Conservation (phyloP, 2,329 filamentous ascomycete species). For the Davidsoniella eucalypti region DNA sequence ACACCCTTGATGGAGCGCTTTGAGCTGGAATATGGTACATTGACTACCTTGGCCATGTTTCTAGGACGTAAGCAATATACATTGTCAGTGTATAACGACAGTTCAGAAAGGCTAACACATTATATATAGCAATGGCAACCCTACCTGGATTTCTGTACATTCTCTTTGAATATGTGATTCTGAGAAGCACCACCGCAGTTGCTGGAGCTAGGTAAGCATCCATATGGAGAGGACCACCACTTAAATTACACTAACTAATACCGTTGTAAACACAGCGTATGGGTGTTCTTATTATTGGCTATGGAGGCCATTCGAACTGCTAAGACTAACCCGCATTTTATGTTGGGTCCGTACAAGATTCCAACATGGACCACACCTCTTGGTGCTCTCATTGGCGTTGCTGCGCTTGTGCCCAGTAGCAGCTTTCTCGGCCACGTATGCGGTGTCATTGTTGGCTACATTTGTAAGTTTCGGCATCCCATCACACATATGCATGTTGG, state of each 20-base stretch:
- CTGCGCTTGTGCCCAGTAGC: conserved; percentile 62
- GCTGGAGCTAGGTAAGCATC: conserved; percentile 61
- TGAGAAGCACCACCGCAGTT: conserved; percentile 55
- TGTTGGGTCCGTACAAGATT: conserved; percentile 46
- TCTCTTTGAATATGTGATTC: conserved; percentile 55
- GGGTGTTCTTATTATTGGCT: conserved; percentile 78
- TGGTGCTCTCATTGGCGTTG: conserved; percentile 56
- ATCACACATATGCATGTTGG: not conserved
- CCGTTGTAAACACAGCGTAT: conserved; percentile 42
- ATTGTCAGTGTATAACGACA: not conserved
- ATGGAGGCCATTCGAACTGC: conserved; percentile 78
- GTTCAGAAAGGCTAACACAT: not conserved
- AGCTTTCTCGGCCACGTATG: conserved; percentile 78
- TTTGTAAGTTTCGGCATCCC: conserved; percentile 41
- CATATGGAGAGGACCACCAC: not conserved
- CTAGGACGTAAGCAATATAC: conserved; percentile 55
- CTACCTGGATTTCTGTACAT: conserved; percentile 73
- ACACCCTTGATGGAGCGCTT: conserved; percentile 86
- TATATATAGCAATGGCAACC: conserved; percentile 50
- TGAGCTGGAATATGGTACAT: conserved; percentile 78
- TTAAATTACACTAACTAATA: not conserved
- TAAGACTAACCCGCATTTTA: conserved; percentile 63
- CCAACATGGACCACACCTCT: conserved; percentile 87
- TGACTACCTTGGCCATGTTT: conserved; percentile 76
- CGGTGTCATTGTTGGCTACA: conserved; percentile 68